A percentile compares a stretch with the other conserved stretches of the same genome.
Evolutionary conservation across 257 asterid species (phyloP).

Genomic region (Cinchona pubescens): DNA sequence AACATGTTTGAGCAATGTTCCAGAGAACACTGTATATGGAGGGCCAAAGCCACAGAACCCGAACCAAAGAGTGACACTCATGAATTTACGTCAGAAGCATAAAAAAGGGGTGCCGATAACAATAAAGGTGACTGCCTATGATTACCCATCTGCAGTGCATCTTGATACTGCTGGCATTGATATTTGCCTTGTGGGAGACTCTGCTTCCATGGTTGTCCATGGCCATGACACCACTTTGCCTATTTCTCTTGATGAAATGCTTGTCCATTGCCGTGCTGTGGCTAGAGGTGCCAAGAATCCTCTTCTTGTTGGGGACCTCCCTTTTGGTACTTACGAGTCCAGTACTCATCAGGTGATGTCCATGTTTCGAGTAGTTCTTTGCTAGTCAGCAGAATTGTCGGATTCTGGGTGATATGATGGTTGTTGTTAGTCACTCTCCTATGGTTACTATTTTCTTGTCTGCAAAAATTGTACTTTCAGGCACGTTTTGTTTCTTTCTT

Average conservation of each 20-base stretch:
- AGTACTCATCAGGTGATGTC: conserved; percentile 59
- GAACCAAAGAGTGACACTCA: conserved; percentile 64
- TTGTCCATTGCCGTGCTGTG: conserved; percentile 85
- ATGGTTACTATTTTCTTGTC: too few species aligned
- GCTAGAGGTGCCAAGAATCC: conserved; percentile 91
- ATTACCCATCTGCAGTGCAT: conserved; percentile 86
- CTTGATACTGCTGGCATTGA: conserved; percentile 80
- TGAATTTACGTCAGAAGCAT: conserved; percentile 63
- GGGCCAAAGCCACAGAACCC: conserved; percentile 81
- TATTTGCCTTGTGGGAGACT: conserved; percentile 86
- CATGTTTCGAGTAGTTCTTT: too few species aligned
- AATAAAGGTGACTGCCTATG: conserved; percentile 92
- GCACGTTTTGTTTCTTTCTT: neutral
- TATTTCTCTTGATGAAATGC: conserved; percentile 85
- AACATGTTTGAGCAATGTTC: conserved; percentile 62
- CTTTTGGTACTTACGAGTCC: conserved; percentile 87
- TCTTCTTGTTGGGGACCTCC: conserved; percentile 79
- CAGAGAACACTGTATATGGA: conserved; percentile 78
- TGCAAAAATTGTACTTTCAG: neutral
- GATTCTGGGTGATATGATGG: too few species aligned
- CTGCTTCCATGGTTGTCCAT: conserved; percentile 98
- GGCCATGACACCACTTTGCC: conserved; percentile 96
- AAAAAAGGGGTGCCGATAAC: conserved; percentile 65
- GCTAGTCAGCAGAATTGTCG: too few species aligned
- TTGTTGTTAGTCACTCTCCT: too few species aligned